Base-by-base conservation (phyloP, 345 rosid genomes). In the Reutealis trisperma region DNA sequence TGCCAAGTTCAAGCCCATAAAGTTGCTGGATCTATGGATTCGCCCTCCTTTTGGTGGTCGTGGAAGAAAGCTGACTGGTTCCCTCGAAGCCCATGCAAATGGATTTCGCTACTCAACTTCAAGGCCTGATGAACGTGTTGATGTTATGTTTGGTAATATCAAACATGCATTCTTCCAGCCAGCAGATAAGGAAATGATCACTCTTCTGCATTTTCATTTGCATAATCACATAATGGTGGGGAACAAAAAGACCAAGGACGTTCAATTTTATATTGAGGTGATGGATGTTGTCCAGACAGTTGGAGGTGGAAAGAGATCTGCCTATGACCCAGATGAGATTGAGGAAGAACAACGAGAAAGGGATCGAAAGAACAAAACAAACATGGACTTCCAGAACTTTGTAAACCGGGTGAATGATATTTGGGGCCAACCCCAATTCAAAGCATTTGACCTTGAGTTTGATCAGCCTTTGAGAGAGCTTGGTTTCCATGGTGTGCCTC, bases 141-240 rank as follows among this genome's bases (percentile, higher is more conserved):
- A 96, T 65, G 77, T 93, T 47, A 85, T 96, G 96, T 93, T 84
- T 85, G 89, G 77, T 18, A 96, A 93, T 82, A 83, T 93, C 74
- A 96, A 96, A 75, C 97, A 96, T 82, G 96, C 96, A 0, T 90
- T 96, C 72, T 93, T 96, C 78, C 99, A 92, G 86, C 96, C 99
- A 21, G 97, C 99, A 64, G 98, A 93, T 80, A 96, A 86, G 81
- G 98, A 92, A 84, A 92, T 93, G 98, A 89, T 91, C 69, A 90
- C 98, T 67, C 89, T 96, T 51, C 76, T 92, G 41, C 97, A 96
- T 80, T 93, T 92, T 71, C 94, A 96, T 82, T 81, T 93, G 79
- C 94, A 96, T 85, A 89, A 96, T 75, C 99, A 96, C 87, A 93
- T 93, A 44, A 93, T 96, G 99, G 96, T 96, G 44, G 99, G 94